Conservation (phyloP, 805 yeast species). For the Ogataea parapolymorpha region DNA sequence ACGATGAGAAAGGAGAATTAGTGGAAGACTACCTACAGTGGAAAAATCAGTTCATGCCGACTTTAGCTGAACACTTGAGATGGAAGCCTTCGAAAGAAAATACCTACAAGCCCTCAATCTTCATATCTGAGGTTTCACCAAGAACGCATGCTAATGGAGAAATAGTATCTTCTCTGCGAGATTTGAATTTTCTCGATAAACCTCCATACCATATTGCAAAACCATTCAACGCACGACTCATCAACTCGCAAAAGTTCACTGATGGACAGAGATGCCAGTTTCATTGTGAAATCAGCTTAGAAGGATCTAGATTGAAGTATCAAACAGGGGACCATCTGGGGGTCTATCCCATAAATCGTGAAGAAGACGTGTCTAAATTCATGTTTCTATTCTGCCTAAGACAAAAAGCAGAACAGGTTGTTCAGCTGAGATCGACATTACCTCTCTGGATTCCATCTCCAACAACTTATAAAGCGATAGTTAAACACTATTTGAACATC, state of each 20-base stretch:
- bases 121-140: constrained; percentile 32
- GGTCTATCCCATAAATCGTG: constrained; percentile 79
- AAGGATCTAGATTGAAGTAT: constrained; percentile 67
- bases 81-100: constrained; percentile 67
- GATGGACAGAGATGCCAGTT: constrained; percentile 60
- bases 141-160: constrained; percentile 29
- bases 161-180: constrained; percentile 20
- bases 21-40: constrained; percentile 89
- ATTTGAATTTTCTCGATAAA: constrained; percentile 7
- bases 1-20: constrained; percentile 85
- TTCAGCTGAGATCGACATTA: constrained; percentile 60
- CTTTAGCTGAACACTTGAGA: constrained; percentile 52
- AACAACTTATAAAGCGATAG: constrained; percentile 72
- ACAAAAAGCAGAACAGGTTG: constrained; percentile 44
- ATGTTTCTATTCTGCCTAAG: constrained; percentile 56
- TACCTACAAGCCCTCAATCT: constrained; percentile 59
- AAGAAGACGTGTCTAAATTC: constrained; percentile 61
- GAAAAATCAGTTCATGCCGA: constrained; percentile 77
- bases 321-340: constrained; percentile 94
- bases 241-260: constrained; percentile 34
- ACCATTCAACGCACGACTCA: constrained; percentile 79
- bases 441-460: constrained; percentile 62
- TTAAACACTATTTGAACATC: constrained; percentile 79
- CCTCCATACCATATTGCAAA: constrained; percentile 28
- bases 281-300: constrained; percentile 75